These are phyloP conservation scores for Plasmodium berghei DNA, from an alignment of 169 alveolate genomes.

Conservation along the genomic window DNA sequence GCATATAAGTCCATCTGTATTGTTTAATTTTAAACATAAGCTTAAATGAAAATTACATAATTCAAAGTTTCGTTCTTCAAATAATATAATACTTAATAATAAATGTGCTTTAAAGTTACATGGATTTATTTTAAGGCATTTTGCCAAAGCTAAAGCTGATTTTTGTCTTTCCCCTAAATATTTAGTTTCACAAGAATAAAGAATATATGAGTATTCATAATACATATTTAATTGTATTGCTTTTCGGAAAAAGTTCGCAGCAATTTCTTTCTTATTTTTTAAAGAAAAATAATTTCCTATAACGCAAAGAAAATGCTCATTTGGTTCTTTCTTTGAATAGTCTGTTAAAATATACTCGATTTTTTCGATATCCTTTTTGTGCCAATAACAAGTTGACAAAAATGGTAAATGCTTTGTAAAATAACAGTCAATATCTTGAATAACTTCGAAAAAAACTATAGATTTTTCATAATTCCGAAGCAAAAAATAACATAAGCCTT, in stretches of 20 bases:
- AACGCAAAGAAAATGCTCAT: constrained; percentile 60
- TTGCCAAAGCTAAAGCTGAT: constrained; percentile 56
- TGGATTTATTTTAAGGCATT: constrained; percentile 60
- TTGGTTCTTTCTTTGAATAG: constrained; percentile 52
- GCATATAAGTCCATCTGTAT: constrained; percentile 43
- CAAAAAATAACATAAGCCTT: constrained; percentile 61
- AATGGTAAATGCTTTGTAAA: constrained; percentile 62
- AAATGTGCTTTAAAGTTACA: constrained; percentile 63
- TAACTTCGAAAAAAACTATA: constrained; percentile 28
- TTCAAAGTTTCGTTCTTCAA: constrained; percentile 26
- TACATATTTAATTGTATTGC: constrained; percentile 44
- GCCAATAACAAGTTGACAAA: constrained; percentile 70
- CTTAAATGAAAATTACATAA: constrained; percentile 64
- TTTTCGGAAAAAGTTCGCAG: constrained; percentile 39
- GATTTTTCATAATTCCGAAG: constrained; percentile 58
- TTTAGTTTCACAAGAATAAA: constrained; percentile 68
- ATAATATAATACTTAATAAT: constrained; percentile 53
- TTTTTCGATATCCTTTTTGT: constrained; percentile 20
- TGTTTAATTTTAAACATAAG: constrained; percentile 51
- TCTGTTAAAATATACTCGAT: constrained; percentile 51
- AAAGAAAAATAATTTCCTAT: constrained; percentile 73
- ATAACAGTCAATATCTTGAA: constrained; percentile 46
- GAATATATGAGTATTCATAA: constrained; percentile 68
- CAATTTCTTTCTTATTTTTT: constrained; percentile 53
- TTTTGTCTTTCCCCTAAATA: constrained; percentile 29